Percentiles rank a stretch among this genome's conserved stretches.
Conservation (phyloP, 345 rosid species). For the Hibiscus tridactylites region DNA sequence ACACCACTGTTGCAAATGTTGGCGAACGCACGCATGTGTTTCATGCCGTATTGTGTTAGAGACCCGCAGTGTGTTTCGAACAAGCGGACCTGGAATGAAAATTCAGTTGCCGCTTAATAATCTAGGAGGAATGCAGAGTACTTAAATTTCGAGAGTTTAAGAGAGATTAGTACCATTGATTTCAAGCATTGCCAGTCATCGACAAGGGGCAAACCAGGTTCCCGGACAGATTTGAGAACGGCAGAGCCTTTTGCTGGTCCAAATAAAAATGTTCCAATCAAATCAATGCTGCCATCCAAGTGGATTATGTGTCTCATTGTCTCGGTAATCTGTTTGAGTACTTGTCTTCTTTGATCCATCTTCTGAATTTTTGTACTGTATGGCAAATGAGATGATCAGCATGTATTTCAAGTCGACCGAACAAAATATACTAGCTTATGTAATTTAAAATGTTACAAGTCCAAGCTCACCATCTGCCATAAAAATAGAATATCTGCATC, state of each 20-base stretch:
- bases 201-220: conserved; percentile 53
- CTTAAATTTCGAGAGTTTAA: background rate
- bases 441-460: too few species aligned
- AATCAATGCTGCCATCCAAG: conserved; percentile 56
- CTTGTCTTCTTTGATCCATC: conserved; percentile 38
- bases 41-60: conserved; percentile 87
- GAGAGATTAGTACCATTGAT: conserved; percentile 36
- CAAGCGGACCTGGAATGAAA: conserved; percentile 43
- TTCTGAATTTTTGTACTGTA: conserved; percentile 45
- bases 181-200: conserved; percentile 86
- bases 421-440: too few species aligned
- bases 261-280: conserved; percentile 52
- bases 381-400: too few species aligned
- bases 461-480: too few species aligned
- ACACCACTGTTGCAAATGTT: conserved; percentile 68
- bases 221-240: conserved; percentile 34
- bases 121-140: background rate
- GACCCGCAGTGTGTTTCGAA: conserved; percentile 80
- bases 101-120: background rate
- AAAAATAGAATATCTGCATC: too few species aligned
- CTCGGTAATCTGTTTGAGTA: conserved; percentile 40
- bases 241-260: conserved; percentile 41
- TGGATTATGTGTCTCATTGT: conserved; percentile 45
- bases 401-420: too few species aligned
- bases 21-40: conserved; percentile 91